Evolutionary conservation across 331 rosid species (phyloP).

Genomic region (Arachis monticola): DNA sequence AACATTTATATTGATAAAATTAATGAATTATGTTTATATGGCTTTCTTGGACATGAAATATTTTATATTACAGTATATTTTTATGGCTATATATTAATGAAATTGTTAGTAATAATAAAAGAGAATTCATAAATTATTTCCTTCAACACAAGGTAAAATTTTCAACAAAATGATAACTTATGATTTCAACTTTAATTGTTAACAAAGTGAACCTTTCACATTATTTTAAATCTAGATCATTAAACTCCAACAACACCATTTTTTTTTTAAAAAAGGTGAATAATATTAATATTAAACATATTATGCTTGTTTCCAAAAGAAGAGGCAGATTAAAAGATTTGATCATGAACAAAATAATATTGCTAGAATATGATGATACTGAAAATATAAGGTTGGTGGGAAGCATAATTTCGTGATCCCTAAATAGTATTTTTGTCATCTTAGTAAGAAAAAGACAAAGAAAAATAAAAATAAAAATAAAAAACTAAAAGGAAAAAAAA

Average conservation of each 20-base stretch:
- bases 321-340: slow-evolving; percentile 30
- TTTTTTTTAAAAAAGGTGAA: neutral
- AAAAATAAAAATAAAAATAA: too few relatives aligned
- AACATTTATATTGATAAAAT: too few relatives aligned
- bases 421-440: slow-evolving; percentile 22
- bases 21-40: too few relatives aligned
- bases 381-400: slow-evolving; percentile 28
- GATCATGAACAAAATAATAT: neutral
- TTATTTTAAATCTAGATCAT: neutral
- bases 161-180: too few relatives aligned
- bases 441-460: slow-evolving; percentile 31
- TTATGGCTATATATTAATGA: too few relatives aligned
- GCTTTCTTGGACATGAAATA: too few relatives aligned
- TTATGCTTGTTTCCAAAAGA: neutral
- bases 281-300: neutral
- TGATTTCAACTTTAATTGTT: neutral
- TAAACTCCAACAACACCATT: neutral
- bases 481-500: neutral
- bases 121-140: too few relatives aligned
- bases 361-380: neutral
- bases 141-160: neutral
- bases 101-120: too few relatives aligned
- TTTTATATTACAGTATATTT: too few relatives aligned
- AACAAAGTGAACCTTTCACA: neutral
- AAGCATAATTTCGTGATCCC: slow-evolving; percentile 29